Evolutionary conservation across 1,139 yeast species (phyloP).

Genomic region (Magnusiomyces tetraspermus): DNA sequence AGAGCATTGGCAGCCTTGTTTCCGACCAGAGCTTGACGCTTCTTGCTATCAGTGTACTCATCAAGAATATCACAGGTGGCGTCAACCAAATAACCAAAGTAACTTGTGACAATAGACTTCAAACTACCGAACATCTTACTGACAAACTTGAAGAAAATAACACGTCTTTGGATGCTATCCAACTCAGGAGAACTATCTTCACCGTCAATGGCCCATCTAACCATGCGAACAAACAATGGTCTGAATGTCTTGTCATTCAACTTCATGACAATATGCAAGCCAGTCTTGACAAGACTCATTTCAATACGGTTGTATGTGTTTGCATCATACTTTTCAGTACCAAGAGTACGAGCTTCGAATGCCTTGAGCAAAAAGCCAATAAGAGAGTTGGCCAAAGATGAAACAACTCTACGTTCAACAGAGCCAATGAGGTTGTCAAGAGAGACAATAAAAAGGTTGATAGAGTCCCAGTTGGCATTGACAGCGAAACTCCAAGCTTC

Average conservation of each 20-base stretch:
- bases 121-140: constrained; percentile 74
- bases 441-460: constrained; percentile 61
- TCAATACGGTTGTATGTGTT: constrained; percentile 79
- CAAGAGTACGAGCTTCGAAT: constrained; percentile 41
- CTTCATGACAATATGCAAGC: constrained; percentile 72
- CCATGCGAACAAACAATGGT: constrained; percentile 77
- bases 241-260: constrained; percentile 89
- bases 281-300: constrained; percentile 62
- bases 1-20: constrained; percentile 39
- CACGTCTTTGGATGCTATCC: constrained; percentile 19
- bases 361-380: constrained; percentile 62
- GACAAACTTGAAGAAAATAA: constrained; percentile 79
- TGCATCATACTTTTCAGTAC: constrained; percentile 51
- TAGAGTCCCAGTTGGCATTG: constrained; percentile 37
- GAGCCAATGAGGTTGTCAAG: constrained; percentile 57
- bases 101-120: constrained; percentile 79
- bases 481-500: constrained; percentile 55
- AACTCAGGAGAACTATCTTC: constrained; percentile 49
- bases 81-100: constrained; percentile 77
- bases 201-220: constrained; percentile 89
- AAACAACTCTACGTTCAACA: constrained; percentile 66
- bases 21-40: constrained; percentile 11
- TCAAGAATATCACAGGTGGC: constrained; percentile 49
- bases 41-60: constrained; percentile 15
- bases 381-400: constrained; percentile 58